phyloP scores from a whole-genome alignment of 1,284 basidiomycete genomes.

The Austroboletus niveus region DNA sequence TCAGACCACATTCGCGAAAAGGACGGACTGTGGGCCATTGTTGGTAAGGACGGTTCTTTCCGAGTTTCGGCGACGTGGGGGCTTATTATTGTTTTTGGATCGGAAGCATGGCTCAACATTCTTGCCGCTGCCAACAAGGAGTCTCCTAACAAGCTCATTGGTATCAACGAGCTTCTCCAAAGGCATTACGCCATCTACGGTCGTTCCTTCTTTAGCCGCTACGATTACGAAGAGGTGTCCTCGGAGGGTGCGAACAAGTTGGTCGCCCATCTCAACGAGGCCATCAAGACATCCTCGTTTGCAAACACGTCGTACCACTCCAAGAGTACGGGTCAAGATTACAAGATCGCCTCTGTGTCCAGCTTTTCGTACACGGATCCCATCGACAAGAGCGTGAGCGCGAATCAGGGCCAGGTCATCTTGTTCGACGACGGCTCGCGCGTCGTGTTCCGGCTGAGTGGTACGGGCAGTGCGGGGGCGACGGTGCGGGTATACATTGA shows the following conservation, averaged over 20 bases:
- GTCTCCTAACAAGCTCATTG: conserved; percentile 70
- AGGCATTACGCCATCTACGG: conserved; percentile 92
- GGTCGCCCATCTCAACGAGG: conserved; percentile 75
- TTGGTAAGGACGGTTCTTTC: conserved; percentile 53
- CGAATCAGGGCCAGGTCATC: conserved; percentile 96
- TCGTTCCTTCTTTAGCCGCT: conserved; percentile 97
- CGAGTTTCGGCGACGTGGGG: conserved; percentile 1
- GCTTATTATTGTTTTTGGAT: conserved; percentile 9
- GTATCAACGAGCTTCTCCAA: conserved; percentile 87
- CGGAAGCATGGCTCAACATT: conserved; percentile 93
- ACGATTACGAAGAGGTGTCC: conserved; percentile 98
- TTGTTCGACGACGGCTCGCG: conserved; percentile 89
- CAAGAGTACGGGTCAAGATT: conserved; percentile 64
- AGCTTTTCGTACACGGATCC: conserved; percentile 98
- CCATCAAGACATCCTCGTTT: conserved; percentile 69
- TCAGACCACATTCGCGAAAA: conserved; percentile 99
- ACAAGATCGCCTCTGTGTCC: conserved; percentile 77
- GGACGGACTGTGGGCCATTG: conserved; percentile 96
- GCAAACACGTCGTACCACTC: conserved; percentile 66
- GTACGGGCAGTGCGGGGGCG: conserved; percentile 94
- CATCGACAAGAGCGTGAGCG: conserved; percentile 90
- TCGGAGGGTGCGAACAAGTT: conserved; percentile 87
- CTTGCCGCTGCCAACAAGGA: conserved; percentile 90
- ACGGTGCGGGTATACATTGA: conserved; percentile 93
- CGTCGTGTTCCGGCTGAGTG: conserved; percentile 94